Evolutionary conservation across 2,329 filamentous ascomycete species (phyloP).

Genomic region (Trichophyton benhamiae): DNA sequence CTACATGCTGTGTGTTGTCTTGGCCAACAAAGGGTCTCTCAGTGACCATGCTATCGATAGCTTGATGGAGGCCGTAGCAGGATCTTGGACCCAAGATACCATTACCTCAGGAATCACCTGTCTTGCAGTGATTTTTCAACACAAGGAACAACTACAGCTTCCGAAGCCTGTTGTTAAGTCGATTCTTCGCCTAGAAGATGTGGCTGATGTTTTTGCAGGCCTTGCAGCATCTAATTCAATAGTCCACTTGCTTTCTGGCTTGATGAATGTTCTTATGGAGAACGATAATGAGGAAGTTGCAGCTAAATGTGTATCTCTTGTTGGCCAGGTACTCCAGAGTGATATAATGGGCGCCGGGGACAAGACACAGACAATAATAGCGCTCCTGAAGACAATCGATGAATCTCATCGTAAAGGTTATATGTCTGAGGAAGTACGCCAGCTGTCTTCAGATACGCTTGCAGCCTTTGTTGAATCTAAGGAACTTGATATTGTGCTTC

Average conservation of each 20-base stretch:
- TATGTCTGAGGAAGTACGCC: conserved; percentile 40
- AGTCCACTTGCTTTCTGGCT: conserved; percentile 26
- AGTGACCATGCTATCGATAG: conserved; percentile 69
- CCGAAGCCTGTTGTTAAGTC: conserved; percentile 56
- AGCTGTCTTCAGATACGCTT: conserved; percentile 54
- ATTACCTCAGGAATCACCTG: conserved; percentile 63
- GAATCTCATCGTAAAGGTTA: conserved; percentile 36
- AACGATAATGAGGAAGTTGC: conserved; percentile 14
- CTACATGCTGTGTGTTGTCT: conserved; percentile 79
- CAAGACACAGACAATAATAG: conserved; percentile 21
- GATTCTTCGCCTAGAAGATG: conserved; percentile 25
- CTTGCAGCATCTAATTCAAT: conserved; percentile 24
- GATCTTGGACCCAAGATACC: conserved; percentile 64
- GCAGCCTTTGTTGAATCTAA: conserved; percentile 52
- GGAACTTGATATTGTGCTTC: conserved; percentile 50
- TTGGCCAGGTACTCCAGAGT: conserved; percentile 27
- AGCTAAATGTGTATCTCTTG: conserved; percentile 13
- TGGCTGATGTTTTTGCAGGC: conserved; percentile 24
- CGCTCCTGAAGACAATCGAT: conserved; percentile 25
- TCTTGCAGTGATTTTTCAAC: conserved; percentile 68
- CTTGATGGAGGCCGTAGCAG: conserved; percentile 77
- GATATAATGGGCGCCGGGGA: conserved; percentile 23
- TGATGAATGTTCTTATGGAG: conserved; percentile 16
- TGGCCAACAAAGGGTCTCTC: conserved; percentile 70
- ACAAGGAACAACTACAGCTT: conserved; percentile 57